Conservation (phyloP, 202 grass and related monocot species). For the Thinopyrum obtusiflorum region DNA sequence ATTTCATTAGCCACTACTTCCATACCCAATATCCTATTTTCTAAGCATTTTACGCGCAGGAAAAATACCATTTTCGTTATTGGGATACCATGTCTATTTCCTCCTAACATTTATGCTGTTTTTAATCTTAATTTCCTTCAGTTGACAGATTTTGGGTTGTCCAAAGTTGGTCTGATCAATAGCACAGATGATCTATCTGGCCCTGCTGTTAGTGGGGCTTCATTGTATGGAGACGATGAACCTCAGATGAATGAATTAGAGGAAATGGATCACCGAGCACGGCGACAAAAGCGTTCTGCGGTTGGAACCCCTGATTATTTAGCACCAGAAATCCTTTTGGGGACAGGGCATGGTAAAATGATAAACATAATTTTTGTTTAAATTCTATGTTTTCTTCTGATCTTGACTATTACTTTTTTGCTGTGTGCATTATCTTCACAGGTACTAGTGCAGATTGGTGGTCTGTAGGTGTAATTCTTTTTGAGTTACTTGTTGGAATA, state of each 20-base stretch:
- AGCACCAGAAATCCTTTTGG: constrained; percentile 98
- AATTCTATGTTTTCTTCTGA: not conserved
- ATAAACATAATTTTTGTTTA: constrained; percentile 6
- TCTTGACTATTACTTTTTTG: constrained; percentile 19
- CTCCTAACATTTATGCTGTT: constrained; percentile 4
- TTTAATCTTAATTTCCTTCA: constrained; percentile 50
- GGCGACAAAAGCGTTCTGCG: constrained; percentile 88
- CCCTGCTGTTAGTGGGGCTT: constrained; percentile 81
- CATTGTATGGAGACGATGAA: constrained; percentile 93
- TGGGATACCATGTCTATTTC: constrained; percentile 20
- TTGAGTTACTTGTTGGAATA: constrained; percentile 99
- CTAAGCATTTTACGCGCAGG: not conserved
- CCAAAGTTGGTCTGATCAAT: constrained; percentile 99
- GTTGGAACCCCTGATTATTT: constrained; percentile 99
- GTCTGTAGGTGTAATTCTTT: constrained; percentile 98
- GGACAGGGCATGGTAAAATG: constrained; percentile 88
- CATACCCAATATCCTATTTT: constrained; percentile 1
- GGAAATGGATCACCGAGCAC: constrained; percentile 72
- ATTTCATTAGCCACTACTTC: constrained; percentile 8
- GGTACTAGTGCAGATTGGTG: constrained; percentile 99
- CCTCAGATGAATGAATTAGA: constrained; percentile 75
- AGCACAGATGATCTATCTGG: constrained; percentile 97
- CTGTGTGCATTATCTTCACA: constrained; percentile 44
- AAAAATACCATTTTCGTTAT: constrained; percentile 3
- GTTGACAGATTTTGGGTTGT: constrained; percentile 99